phyloP scores from a whole-genome alignment of 2,329 filamentous ascomycete species.

The Ascochyta rabiei region DNA sequence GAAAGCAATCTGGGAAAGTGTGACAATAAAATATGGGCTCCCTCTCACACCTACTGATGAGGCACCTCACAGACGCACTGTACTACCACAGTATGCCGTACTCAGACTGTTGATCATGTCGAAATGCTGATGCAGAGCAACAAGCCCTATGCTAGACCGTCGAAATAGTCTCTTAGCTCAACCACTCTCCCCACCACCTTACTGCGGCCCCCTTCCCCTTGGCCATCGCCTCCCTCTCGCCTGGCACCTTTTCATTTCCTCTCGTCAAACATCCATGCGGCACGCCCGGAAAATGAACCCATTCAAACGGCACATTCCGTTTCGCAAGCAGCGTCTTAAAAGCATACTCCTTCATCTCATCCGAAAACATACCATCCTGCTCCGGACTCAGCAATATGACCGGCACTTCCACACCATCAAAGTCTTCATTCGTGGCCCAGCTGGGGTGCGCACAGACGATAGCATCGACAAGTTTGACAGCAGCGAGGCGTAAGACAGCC shows the following conservation, averaged over 20 bases:
- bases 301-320: conserved; percentile 25
- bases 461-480: conserved; percentile 25
- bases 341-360: conserved; percentile 33
- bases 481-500: conserved; percentile 28
- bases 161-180: not conserved
- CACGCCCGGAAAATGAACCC: conserved; percentile 33
- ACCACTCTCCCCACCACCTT: conserved; percentile 21
- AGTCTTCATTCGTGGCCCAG: conserved; percentile 23
- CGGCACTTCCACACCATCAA: conserved; percentile 25
- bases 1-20: not conserved
- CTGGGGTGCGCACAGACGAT: conserved; percentile 31
- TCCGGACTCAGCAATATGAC: conserved; percentile 31
- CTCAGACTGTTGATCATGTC: not conserved
- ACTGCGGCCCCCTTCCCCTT: conserved; percentile 26
- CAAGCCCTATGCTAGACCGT: not conserved
- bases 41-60: not conserved
- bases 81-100: not conserved
- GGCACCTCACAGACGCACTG: not conserved
- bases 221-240: conserved; percentile 25
- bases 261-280: conserved; percentile 30
- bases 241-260: conserved; percentile 22
- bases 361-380: conserved; percentile 24
- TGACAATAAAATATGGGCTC: not conserved
- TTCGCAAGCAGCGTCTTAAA: conserved; percentile 25
- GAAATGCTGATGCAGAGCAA: not conserved